Evolutionary conservation across 108 stramenopile genomes (phyloP).

Genomic region (Fragilaria radians): DNA sequence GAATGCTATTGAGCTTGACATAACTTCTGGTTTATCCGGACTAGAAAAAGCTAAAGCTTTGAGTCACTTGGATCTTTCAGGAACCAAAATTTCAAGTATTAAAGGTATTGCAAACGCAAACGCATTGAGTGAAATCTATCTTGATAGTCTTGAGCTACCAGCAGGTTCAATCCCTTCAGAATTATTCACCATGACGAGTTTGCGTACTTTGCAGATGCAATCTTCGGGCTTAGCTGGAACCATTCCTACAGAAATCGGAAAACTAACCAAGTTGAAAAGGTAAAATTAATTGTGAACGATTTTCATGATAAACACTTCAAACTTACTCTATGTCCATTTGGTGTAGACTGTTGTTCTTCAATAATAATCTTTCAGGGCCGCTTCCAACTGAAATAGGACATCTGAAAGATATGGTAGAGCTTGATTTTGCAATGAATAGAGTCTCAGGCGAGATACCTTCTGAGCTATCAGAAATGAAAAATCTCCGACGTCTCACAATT

Average conservation of each 20-base stretch:
- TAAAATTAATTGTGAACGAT: constrained; percentile 34
- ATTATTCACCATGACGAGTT: constrained; percentile 9
- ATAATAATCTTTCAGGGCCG: constrained; percentile 29
- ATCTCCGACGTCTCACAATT: constrained; percentile 31
- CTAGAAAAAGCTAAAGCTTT: constrained; percentile 40
- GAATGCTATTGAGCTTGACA: constrained; percentile 34
- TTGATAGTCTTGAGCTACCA: constrained; percentile 22
- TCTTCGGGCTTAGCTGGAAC: constrained; percentile 15
- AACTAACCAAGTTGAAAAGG: not conserved
- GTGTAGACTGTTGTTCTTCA: constrained; percentile 34
- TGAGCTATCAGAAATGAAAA: constrained; percentile 42
- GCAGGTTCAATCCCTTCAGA: constrained; percentile 22
- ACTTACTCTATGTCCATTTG: constrained; percentile 16
- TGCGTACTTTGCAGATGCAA: not conserved
- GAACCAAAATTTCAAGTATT: constrained; percentile 25
- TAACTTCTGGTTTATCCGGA: constrained; percentile 41
- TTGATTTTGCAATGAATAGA: constrained; percentile 37
- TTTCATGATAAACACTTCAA: constrained; percentile 40
- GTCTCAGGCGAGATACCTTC: constrained; percentile 44
- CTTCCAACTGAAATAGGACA: constrained; percentile 24
- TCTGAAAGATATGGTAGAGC: constrained; percentile 7
- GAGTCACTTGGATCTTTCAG: constrained; percentile 45
- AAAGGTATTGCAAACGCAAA: constrained; percentile 29
- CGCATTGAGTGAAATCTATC: constrained; percentile 14
- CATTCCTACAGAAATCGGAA: constrained; percentile 5